Evolutionary conservation across 345 rosid genomes (phyloP).

Genomic region (Hibiscus mutabilis): DNA sequence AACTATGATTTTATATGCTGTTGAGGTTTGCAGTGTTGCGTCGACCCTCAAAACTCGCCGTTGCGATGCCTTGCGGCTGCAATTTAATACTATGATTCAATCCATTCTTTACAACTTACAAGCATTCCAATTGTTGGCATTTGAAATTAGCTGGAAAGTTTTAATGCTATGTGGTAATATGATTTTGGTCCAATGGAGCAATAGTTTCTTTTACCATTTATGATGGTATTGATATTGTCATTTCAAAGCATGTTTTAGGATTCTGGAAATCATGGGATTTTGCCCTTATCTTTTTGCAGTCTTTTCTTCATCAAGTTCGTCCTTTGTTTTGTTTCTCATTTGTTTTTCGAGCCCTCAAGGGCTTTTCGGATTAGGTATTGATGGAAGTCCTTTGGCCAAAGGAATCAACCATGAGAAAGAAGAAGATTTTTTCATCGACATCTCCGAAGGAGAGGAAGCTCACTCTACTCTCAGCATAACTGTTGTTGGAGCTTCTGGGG

Average conservation of each 20-base stretch:
- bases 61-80: too few relatives aligned
- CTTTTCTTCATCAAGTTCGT: background rate
- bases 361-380: slow-evolving; percentile 27
- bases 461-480: slow-evolving; percentile 68
- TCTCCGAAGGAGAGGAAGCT: slow-evolving; percentile 22
- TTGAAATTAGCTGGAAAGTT: background rate
- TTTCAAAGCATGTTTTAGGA: background rate
- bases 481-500: slow-evolving; percentile 93
- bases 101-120: too few relatives aligned
- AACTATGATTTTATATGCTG: too few relatives aligned
- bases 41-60: too few relatives aligned
- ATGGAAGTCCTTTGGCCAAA: slow-evolving; percentile 34
- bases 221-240: background rate
- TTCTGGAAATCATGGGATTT: background rate
- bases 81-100: too few relatives aligned
- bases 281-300: background rate
- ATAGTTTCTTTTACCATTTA: background rate
- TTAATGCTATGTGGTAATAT: background rate
- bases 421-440: slow-evolving; percentile 17
- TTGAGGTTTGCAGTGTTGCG: too few relatives aligned
- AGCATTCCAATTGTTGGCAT: too few relatives aligned
- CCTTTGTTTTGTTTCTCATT: background rate
- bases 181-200: background rate
- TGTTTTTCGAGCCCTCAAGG: background rate
- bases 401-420: slow-evolving; percentile 16